phyloP scores from a whole-genome alignment of 176 grass and related monocot species.

The Juncus inflexus region DNA sequence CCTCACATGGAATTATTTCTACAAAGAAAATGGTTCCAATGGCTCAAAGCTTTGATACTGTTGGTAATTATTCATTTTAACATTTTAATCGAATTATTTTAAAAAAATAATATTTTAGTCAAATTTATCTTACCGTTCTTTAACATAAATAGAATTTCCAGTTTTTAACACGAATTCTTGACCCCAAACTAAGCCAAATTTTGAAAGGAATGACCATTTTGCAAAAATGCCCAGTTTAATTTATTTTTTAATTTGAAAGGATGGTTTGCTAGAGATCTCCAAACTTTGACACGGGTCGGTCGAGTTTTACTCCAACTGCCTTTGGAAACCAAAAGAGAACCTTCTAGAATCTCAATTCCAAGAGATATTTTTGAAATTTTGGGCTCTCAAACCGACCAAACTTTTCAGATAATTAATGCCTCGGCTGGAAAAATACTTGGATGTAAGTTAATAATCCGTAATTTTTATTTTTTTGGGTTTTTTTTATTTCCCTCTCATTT shows the following conservation, averaged over 20 bases:
- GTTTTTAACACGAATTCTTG: neutral
- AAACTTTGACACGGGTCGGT: slow-evolving; percentile 42
- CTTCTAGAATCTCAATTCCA: slow-evolving; percentile 47
- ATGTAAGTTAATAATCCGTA: slow-evolving; percentile 34
- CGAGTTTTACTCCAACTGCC: slow-evolving; percentile 40
- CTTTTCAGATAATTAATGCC: slow-evolving; percentile 51
- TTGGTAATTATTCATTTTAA: slow-evolving; percentile 43
- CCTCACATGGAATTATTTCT: slow-evolving; percentile 67
- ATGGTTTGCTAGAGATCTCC: slow-evolving; percentile 74
- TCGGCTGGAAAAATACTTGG: slow-evolving; percentile 54
- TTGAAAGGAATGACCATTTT: neutral
- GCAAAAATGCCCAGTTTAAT: no score
- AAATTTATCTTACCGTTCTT: no score
- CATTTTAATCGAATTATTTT: neutral
- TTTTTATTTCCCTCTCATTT: slow-evolving; percentile 2
- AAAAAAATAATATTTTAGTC: neutral
- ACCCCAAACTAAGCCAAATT: neutral
- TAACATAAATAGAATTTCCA: no score
- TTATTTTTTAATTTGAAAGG: slow-evolving; percentile 27
- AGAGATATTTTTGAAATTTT: slow-evolving; percentile 65
- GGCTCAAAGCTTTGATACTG: slow-evolving; percentile 82
- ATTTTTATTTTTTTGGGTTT: slow-evolving; percentile 6
- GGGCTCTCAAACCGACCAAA: slow-evolving; percentile 42
- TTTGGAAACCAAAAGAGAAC: slow-evolving; percentile 34
- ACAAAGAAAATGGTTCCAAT: slow-evolving; percentile 49